Evolutionary conservation across 2,329 filamentous ascomycete species (phyloP).

Genomic region (Amylocarpus encephaloides): DNA sequence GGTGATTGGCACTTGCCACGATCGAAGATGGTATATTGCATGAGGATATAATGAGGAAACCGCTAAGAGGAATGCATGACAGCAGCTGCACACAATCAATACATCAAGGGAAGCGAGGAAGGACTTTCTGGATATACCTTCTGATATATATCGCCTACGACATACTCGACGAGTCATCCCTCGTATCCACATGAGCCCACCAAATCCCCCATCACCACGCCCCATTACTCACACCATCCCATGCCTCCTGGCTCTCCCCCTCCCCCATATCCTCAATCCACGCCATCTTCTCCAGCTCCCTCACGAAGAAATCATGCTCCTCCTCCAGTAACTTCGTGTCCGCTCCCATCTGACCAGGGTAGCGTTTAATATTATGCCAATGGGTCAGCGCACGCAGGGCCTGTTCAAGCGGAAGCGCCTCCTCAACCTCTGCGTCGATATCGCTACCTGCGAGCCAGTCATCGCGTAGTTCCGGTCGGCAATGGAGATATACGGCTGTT

Average conservation of each 20-base stretch:
- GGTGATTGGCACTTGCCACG: too few species aligned
- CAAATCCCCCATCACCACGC: slow-evolving; percentile 6
- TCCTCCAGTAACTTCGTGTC: slow-evolving; percentile 53
- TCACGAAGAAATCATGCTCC: slow-evolving; percentile 72
- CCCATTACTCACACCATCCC: slow-evolving; percentile 23
- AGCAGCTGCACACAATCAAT: too few species aligned
- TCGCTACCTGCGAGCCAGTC: slow-evolving; percentile 92
- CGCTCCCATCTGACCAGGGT: slow-evolving; percentile 68
- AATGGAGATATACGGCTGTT: slow-evolving; percentile 91
- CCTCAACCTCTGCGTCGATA: slow-evolving; percentile 89
- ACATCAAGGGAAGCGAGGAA: too few species aligned
- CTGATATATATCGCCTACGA: not conserved
- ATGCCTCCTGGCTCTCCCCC: slow-evolving; percentile 35
- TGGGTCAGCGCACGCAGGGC: slow-evolving; percentile 83
- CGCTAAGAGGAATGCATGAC: too few species aligned
- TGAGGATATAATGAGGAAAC: too few species aligned
- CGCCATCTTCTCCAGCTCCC: slow-evolving; percentile 70
- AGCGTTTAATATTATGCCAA: slow-evolving; percentile 84
- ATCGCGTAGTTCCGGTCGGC: slow-evolving; percentile 83
- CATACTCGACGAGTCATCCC: too few species aligned
- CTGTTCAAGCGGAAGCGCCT: slow-evolving; percentile 86
- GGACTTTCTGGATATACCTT: not conserved
- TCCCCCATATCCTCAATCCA: slow-evolving; percentile 26
- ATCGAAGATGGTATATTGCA: too few species aligned
- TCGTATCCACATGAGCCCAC: too few species aligned